Conservation (phyloP, 352 stramenopile species). For the Globisporangium nagaii region DNA sequence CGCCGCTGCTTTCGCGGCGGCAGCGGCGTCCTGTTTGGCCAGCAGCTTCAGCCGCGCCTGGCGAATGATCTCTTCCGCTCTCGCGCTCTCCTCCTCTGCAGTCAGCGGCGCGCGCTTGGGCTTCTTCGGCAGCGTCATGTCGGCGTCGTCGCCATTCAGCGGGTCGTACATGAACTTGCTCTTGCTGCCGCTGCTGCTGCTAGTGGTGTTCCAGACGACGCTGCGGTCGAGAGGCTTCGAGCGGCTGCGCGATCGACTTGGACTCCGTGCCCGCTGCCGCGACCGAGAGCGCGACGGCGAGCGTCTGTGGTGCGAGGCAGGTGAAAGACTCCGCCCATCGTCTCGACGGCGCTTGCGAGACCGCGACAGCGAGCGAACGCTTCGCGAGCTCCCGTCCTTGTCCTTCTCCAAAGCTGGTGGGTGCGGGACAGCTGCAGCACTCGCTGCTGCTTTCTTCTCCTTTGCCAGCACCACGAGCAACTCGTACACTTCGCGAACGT, state of each 20-base stretch:
- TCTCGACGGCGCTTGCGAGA: constrained; percentile 26
- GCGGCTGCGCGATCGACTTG: constrained; percentile 17
- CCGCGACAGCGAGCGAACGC: constrained; percentile 20
- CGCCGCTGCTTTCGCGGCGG: background rate
- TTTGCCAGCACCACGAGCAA: constrained; percentile 33
- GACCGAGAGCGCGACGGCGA: constrained; percentile 34
- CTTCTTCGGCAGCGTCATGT: background rate
- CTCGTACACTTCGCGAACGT: constrained; percentile 35
- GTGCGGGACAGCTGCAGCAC: background rate
- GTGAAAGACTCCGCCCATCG: background rate
- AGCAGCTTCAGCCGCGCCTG: constrained; percentile 56
- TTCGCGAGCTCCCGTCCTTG: background rate
- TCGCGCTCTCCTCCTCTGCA: constrained; percentile 41
- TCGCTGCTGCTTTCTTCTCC: constrained; percentile 26
- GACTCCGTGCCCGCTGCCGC: constrained; percentile 22
- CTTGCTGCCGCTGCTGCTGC: background rate
- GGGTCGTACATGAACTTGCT: constrained; percentile 14
- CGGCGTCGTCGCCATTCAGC: constrained; percentile 2
- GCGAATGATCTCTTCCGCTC: constrained; percentile 65
- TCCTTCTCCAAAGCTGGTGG: too few species aligned
- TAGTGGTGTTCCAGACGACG: constrained; percentile 10
- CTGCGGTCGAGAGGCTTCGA: constrained; percentile 6
- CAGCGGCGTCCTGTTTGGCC: constrained; percentile 21
- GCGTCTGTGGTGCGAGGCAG: constrained; percentile 12
- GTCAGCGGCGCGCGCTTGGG: constrained; percentile 17